Conservation (phyloP, 1,284 basidiomycete genomes). For the Puccinia hordei region DNA sequence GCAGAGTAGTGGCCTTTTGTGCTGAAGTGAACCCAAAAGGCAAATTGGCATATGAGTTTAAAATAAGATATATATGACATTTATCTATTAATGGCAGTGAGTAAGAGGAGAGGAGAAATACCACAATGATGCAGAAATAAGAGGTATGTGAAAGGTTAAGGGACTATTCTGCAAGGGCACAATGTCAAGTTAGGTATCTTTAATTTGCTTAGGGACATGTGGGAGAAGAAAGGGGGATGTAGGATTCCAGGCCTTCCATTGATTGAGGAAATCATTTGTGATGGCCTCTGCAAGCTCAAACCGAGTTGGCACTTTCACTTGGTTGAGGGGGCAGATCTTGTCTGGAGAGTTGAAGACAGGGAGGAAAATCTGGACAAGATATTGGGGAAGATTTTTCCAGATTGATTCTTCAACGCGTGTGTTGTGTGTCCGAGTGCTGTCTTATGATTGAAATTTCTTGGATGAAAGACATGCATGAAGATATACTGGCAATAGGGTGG, state of each 20-base stretch:
- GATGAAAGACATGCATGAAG: background rate
- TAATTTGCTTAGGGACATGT: background rate
- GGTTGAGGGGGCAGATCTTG: background rate
- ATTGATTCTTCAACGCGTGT: background rate
- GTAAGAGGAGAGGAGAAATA: no score
- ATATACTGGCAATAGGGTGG: no score
- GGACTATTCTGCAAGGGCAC: no score
- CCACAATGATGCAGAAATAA: no score
- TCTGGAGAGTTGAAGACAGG: background rate
- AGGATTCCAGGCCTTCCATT: background rate
- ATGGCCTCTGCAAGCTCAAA: constrained; percentile 3
- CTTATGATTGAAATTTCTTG: background rate
- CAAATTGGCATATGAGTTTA: no score
- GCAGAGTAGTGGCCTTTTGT: no score
- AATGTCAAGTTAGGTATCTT: background rate
- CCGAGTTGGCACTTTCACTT: background rate
- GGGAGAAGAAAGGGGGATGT: background rate
- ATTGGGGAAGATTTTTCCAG: background rate
- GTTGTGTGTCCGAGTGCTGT: background rate
- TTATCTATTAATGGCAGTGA: no score
- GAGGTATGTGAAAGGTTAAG: no score
- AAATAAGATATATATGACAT: no score
- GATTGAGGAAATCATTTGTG: constrained; percentile 14
- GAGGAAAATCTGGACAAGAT: background rate
- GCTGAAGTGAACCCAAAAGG: no score